Conservation (phyloP, 2,329 filamentous ascomycete genomes). For the Pseudocercospora vitis region DNA sequence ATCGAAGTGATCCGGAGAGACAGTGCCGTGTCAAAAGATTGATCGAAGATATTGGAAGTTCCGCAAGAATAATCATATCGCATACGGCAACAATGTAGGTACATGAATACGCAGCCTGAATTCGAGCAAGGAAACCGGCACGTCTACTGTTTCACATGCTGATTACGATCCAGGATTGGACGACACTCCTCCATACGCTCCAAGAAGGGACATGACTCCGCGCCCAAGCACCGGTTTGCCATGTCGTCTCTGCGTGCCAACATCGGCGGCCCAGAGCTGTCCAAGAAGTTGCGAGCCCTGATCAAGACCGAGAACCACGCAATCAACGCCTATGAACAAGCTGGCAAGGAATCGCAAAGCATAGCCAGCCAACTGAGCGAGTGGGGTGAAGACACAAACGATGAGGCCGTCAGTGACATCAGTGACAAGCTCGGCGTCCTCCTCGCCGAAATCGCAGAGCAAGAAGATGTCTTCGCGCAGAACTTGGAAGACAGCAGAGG, state of each 20-base stretch:
- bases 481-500: slow-evolving; percentile 80
- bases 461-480: slow-evolving; percentile 85
- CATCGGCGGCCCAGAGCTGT: slow-evolving; percentile 76
- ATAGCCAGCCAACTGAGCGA: slow-evolving; percentile 91
- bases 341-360: slow-evolving; percentile 76
- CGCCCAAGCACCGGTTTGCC: slow-evolving; percentile 70
- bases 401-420: slow-evolving; percentile 84
- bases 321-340: slow-evolving; percentile 79
- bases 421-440: slow-evolving; percentile 95
- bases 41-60: not conserved
- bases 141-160: slow-evolving; percentile 2
- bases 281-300: slow-evolving; percentile 81
- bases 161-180: slow-evolving; percentile 36
- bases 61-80: not conserved
- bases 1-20: not conserved
- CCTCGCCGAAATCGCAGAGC: slow-evolving; percentile 87
- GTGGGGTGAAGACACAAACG: slow-evolving; percentile 89
- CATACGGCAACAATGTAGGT: not conserved
- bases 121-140: not conserved
- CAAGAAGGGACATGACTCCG: slow-evolving; percentile 51
- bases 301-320: slow-evolving; percentile 95
- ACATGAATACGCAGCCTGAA: not conserved
- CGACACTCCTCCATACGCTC: slow-evolving; percentile 73
- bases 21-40: not conserved
- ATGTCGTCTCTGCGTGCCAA: slow-evolving; percentile 83